Conservation (phyloP, 306 rosid genomes). For the Astragalus membranaceus region DNA sequence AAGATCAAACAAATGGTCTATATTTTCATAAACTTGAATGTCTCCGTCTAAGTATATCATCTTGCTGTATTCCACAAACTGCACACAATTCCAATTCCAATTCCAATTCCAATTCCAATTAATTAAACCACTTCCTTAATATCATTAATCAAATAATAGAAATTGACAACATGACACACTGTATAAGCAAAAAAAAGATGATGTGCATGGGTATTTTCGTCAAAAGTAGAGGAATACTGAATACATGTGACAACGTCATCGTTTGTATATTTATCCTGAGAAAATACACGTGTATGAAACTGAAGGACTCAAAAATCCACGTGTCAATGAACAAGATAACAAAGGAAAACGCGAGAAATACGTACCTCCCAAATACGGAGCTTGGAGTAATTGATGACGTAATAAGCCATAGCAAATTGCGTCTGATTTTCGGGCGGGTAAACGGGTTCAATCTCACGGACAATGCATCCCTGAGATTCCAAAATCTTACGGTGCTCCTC, state of each 20-base stretch:
- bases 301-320: background rate
- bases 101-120: too few species aligned
- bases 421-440: slow-evolving; percentile 58
- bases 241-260: too few species aligned
- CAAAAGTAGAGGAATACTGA: too few species aligned
- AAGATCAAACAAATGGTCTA: slow-evolving; percentile 57
- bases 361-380: slow-evolving; percentile 76
- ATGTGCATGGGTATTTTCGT: too few species aligned
- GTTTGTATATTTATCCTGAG: too few species aligned
- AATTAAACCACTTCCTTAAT: too few species aligned
- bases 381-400: slow-evolving; percentile 65
- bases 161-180: too few species aligned
- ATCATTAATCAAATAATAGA: too few species aligned
- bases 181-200: too few species aligned
- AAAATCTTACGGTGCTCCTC: slow-evolving; percentile 49
- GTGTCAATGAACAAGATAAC: background rate
- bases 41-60: slow-evolving; percentile 80
- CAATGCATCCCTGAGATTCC: slow-evolving; percentile 47
- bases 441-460: slow-evolving; percentile 56
- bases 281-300: background rate
- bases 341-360: background rate
- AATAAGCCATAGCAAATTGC: slow-evolving; percentile 65
- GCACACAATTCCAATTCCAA: too few species aligned
- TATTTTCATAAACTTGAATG: slow-evolving; percentile 60
- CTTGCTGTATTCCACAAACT: slow-evolving; percentile 67